Evolutionary conservation across 2,329 filamentous ascomycete genomes (phyloP), one percentile per base, ranked within the genome.

Genomic region (Sordariomycetes sp.): DNA sequence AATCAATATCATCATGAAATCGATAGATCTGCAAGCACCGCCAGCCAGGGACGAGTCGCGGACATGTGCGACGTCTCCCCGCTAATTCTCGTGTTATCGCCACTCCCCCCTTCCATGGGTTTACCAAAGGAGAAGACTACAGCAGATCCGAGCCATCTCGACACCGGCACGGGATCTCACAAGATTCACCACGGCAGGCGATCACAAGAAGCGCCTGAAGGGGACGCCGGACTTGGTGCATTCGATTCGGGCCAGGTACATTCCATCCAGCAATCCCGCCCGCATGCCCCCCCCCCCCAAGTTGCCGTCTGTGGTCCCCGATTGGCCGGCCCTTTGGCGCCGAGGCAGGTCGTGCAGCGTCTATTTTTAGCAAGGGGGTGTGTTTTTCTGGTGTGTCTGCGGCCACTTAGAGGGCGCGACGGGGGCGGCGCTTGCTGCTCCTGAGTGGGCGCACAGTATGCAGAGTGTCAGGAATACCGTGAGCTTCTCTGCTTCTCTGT

Each of bases 281-380:
- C 48, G 45, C 36, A 25, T 35, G 25, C 28, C n/a, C n/a, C n/a
- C n/a, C n/a, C n/a, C n/a, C n/a, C n/a, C 55, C 48, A 56, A 39
- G 15, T 52, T 53, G 25, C 52, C 34, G 50, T 24, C 35, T n/a
- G 24, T n/a, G 7, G 35, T 4, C 24, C 7, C 2, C 53, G 55
- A 57, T 57, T 57, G 55, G 55, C 17, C n/a, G 48, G 4, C 25
- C 17, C 4, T 57, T 57, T 32, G 55, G 48, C 55, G 55, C 55
- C 28, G 45, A 56, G 48, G 55, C 10, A 32, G 55, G 35, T 24
- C 34, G 39, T 35, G 32, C 25, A 50, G 45, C 22, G 52, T 20
- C 22, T 35, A 15, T 53, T 48, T 57, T 53, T 57, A 53, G 35
- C 50, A 53, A 53, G 39, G 55, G 51, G 45, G 55, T 45, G 52